Conservation (phyloP, 805 yeast species). For the Metschnikowia santaceciliae region DNA sequence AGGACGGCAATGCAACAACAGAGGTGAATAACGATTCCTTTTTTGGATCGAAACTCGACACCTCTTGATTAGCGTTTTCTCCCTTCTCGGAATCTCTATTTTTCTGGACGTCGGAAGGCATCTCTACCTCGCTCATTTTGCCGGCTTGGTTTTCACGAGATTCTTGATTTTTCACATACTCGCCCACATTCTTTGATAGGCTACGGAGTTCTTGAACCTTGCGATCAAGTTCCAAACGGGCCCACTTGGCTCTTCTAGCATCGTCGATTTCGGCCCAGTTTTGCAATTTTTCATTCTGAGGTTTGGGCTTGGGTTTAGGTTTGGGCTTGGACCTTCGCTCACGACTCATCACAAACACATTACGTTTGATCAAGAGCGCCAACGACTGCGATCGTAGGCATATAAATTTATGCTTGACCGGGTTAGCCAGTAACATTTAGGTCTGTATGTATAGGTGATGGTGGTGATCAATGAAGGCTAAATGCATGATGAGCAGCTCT, state of each 20-base stretch:
- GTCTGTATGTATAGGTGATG: not conserved
- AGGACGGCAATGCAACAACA: conserved; percentile 30
- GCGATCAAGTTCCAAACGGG: conserved; percentile 22
- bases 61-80: not conserved
- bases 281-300: conserved; percentile 7
- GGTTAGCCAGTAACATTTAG: not conserved
- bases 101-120: conserved; percentile 17
- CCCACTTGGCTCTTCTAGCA: conserved; percentile 15
- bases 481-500: conserved; percentile 1
- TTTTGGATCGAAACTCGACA: conserved; percentile 10
- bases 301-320: conserved; percentile 4
- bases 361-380: conserved; percentile 2
- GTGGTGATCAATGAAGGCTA: not conserved
- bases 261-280: conserved; percentile 24
- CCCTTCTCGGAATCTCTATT: not conserved
- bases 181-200: conserved; percentile 29
- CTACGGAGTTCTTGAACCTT: conserved; percentile 26
- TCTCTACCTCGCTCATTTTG: conserved; percentile 12
- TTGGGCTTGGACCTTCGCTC: conserved; percentile 13
- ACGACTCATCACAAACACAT: conserved; percentile 14
- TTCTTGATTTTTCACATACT: conserved; percentile 7
- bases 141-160: conserved; percentile 16
- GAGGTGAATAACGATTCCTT: conserved; percentile 16
- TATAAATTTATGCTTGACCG: not conserved
- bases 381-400: conserved; percentile 4